Conservation (phyloP, 768 basidiomycete genomes). For the Auricularia sp. region DNA sequence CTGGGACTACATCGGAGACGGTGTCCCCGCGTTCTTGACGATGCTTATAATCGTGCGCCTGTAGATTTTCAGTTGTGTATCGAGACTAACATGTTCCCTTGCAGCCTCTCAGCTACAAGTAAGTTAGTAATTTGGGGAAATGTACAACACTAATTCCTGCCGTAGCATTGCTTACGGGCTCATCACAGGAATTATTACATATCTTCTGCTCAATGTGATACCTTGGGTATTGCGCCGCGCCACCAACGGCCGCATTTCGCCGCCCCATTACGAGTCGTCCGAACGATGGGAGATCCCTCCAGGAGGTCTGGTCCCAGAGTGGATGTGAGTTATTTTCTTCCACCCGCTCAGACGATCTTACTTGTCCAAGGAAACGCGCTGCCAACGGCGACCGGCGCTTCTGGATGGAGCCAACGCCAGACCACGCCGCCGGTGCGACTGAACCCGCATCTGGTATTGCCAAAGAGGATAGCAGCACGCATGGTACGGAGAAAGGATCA, state of each 20-base stretch:
- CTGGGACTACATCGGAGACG: conserved; percentile 81
- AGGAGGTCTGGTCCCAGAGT: conserved; percentile 55
- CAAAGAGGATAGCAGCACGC: not conserved
- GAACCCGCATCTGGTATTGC: not conserved
- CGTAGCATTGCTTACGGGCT: conserved; percentile 80
- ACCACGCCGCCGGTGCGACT: too few species aligned
- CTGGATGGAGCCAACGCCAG: not conserved
- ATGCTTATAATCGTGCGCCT: conserved; percentile 49
- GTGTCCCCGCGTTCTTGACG: conserved; percentile 79
- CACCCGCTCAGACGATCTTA: not conserved
- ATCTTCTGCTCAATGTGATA: conserved; percentile 63
- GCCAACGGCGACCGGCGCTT: conserved; percentile 5
- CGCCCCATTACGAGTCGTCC: conserved; percentile 51
- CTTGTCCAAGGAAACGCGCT: conserved; percentile 2
- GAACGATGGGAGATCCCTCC: conserved; percentile 68
- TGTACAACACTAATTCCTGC: not conserved
- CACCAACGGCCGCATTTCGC: conserved; percentile 49
- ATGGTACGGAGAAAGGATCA: not conserved
- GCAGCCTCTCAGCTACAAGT: conserved; percentile 64
- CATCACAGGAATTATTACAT: conserved; percentile 66
- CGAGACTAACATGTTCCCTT: not conserved
- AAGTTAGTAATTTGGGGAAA: conserved; percentile 15
- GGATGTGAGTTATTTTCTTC: conserved; percentile 36
- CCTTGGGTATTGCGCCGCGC: conserved; percentile 48
- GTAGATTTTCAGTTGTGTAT: conserved; percentile 14